Percentiles rank a stretch among this genome's conserved stretches.
phyloP scores from a whole-genome alignment of 2,329 filamentous ascomycete species.

The Aplosporella prunicola region DNA sequence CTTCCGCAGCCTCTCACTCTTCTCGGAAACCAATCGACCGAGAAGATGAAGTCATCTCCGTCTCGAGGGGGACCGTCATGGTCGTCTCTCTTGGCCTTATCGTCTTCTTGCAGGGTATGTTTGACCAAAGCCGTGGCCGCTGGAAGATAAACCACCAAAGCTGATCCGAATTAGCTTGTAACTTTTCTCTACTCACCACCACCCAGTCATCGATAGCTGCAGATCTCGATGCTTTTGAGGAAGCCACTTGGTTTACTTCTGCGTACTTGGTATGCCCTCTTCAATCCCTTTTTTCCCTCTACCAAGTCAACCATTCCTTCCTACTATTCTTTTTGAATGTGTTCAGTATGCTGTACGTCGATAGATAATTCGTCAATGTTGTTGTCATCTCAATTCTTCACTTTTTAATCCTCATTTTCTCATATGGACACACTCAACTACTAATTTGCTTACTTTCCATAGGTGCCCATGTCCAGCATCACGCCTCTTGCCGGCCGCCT shows the following conservation, averaged over 20 bases:
- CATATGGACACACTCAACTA: too few species aligned
- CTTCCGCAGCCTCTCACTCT: conserved; percentile 2
- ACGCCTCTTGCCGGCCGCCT: conserved; percentile 64
- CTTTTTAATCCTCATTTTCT: not conserved
- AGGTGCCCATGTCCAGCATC: conserved; percentile 39
- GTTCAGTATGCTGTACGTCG: too few species aligned
- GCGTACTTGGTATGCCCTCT: conserved; percentile 50
- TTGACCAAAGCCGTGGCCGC: conserved; percentile 6
- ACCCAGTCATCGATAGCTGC: conserved; percentile 68
- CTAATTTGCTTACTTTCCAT: not conserved
- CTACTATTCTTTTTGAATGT: conserved; percentile 2
- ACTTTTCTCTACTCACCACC: conserved; percentile 74
- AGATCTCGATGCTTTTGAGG: conserved; percentile 63
- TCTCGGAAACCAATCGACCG: not conserved
- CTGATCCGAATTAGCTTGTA: conserved; percentile 39
- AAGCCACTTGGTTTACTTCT: conserved; percentile 72
- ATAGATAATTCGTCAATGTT: too few species aligned
- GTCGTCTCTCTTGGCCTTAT: conserved; percentile 46
- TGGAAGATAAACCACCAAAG: not conserved
- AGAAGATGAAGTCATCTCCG: conserved; percentile 1
- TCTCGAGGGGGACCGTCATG: conserved; percentile 29
- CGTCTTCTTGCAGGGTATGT: conserved; percentile 51
- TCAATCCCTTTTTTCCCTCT: too few species aligned
- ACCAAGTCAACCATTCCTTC: not conserved
- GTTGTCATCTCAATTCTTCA: not conserved